Conservation (phyloP, 306 rosid genomes). For the Dalbergia oliveri region DNA sequence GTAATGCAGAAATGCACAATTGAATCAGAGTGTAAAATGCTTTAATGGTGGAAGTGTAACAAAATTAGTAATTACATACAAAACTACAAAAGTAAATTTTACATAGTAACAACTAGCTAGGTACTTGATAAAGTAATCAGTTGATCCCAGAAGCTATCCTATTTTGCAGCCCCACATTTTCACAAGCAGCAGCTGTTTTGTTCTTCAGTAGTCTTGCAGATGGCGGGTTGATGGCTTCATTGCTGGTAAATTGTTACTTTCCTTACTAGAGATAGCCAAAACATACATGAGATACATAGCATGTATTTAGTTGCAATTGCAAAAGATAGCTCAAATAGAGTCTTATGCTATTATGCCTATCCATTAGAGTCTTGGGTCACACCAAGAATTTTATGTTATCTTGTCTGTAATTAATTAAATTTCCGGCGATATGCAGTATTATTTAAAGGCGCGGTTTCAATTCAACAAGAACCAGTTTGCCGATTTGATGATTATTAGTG, state of each 20-base stretch:
- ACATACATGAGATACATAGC: neutral
- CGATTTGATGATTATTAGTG: constrained; percentile 73
- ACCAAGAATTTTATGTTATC: too few species aligned
- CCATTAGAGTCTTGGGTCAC: too few species aligned
- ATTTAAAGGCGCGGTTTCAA: constrained; percentile 85
- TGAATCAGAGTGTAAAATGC: too few species aligned
- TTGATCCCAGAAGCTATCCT: constrained; percentile 16
- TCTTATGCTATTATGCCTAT: too few species aligned
- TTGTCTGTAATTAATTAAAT: constrained; percentile 15
- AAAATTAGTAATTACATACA: too few species aligned
- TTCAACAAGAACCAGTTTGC: constrained; percentile 84
- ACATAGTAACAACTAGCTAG: neutral
- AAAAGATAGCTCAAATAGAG: neutral
- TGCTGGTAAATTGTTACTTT: constrained; percentile 61
- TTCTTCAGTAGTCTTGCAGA: constrained; percentile 84
- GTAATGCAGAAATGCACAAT: too few species aligned
- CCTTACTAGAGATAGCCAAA: neutral
- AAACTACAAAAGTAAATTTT: too few species aligned
- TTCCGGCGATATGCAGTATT: constrained; percentile 71
- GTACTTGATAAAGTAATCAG: neutral
- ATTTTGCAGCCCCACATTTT: constrained; percentile 73
- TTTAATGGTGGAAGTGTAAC: too few species aligned
- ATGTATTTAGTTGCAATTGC: neutral
- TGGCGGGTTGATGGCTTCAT: constrained; percentile 70
- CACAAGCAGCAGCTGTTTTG: constrained; percentile 72